Base-by-base conservation (phyloP, 129 eudicot genomes). In the Cynara cardunculus region DNA sequence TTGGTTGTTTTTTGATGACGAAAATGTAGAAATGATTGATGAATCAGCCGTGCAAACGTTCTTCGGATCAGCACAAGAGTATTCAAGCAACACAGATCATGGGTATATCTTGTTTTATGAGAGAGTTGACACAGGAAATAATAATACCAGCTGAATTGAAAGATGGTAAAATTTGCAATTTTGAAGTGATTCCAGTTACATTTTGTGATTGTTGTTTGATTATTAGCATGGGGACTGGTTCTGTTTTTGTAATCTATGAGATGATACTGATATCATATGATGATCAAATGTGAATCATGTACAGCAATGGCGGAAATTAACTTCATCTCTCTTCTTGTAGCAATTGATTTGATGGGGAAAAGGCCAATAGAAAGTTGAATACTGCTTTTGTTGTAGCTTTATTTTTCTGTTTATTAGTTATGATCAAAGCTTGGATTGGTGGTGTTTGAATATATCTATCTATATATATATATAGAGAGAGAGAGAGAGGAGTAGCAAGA, bases 1-100 rank as follows among this genome's bases (percentile, higher is more conserved):
- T 77, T 92, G 97, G 95, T 26, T 92, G 27, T 88, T 86, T 75
- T 92, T 92, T 72, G 97, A 90, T 34, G 97, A 92, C 65, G 97
- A 92, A 66, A 92, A 92, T 74, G 96, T 90, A 24, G 96, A 90
- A 80, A 90, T 90, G 89, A 90, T 88, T 19, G 96, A 90, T 41
- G 96, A 90, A 72, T 86, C 92, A 5, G 92, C 89, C 2, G 92
- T 90, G 61, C 96, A 90, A 81, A 90, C 96, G 10, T 87, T 86
- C 69, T 90, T 90, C 18, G 92, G 96, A 31, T 88, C 96, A 11
- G 87, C 92, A 0, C 96, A 90, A 78, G 96, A 90, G 88, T 90
- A 90, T 78, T 86, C 92, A 2, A 90, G 96, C 76, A 90, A 90
- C 72, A 88, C 96, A 1, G 92, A 90, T 76, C 92, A 90, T 81